Evolutionary conservation across 2,329 filamentous ascomycete genomes (phyloP).

Genomic region (Trichophyton equinum): DNA sequence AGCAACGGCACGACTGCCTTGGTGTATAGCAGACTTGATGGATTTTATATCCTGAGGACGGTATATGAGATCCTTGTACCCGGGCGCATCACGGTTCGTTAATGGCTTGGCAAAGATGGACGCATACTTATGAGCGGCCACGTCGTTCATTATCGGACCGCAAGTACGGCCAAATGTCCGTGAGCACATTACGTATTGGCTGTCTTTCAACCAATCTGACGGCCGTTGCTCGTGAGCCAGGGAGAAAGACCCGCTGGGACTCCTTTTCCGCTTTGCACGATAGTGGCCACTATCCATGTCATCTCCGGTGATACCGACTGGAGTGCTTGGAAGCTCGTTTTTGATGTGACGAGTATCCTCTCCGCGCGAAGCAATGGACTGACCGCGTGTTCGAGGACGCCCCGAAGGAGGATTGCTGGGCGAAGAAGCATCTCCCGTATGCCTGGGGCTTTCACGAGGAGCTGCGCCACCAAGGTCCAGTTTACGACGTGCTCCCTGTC

Average conservation of each 20-base stretch:
- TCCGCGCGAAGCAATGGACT: constrained; percentile 25
- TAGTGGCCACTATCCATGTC: constrained; percentile 8
- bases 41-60: constrained; percentile 66
- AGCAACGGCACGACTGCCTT: constrained; percentile 34
- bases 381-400: constrained; percentile 26
- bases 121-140: constrained; percentile 62
- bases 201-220: constrained; percentile 21
- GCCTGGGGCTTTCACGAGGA: background rate
- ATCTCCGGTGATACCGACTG: constrained; percentile 21
- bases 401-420: constrained; percentile 21
- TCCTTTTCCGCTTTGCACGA: constrained; percentile 3
- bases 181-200: constrained; percentile 30
- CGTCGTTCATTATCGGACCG: constrained; percentile 60
- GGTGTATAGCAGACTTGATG: constrained; percentile 57
- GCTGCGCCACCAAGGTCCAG: background rate
- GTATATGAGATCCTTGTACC: constrained; percentile 61
- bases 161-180: constrained; percentile 52
- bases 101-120: constrained; percentile 68
- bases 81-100: constrained; percentile 61
- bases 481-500: background rate
- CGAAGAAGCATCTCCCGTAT: constrained; percentile 10
- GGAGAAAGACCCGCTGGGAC: constrained; percentile 1
- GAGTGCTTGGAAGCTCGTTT: constrained; percentile 25
- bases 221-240: constrained; percentile 14
- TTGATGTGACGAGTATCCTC: constrained; percentile 22